Conservation (phyloP, 2,329 filamentous ascomycete genomes). For the Aureobasidium sp. region DNA sequence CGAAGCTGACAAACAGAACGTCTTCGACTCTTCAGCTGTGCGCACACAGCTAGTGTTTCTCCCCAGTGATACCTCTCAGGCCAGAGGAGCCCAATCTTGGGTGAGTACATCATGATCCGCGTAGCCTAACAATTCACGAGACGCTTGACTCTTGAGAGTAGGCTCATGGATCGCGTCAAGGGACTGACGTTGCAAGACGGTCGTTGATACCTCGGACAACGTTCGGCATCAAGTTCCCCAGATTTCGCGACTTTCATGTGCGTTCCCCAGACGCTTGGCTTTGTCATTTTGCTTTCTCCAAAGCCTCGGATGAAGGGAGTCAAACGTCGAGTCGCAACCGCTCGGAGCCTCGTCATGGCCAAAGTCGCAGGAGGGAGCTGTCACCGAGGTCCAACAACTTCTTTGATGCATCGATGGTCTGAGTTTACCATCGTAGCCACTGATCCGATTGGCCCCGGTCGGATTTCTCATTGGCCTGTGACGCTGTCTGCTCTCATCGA, state of each 20-base stretch:
- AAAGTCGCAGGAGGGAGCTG: constrained; percentile 1
- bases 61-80: no score
- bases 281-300: neutral
- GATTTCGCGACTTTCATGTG: neutral
- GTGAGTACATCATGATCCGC: neutral
- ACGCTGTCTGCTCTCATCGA: constrained; percentile 4
- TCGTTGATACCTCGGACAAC: constrained; percentile 1
- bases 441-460: constrained; percentile 12
- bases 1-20: neutral
- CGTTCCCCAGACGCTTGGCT: constrained; percentile 11
- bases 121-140: neutral
- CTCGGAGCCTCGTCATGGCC: constrained; percentile 4
- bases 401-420: neutral
- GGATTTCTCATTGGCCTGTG: neutral
- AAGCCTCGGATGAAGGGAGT: constrained; percentile 15
- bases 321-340: constrained; percentile 8
- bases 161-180: neutral
- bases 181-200: neutral
- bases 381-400: neutral
- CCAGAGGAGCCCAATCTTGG: no score
- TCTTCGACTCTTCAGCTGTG: neutral
- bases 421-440: neutral
- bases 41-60: neutral
- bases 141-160: neutral
- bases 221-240: constrained; percentile 1